Conservation (phyloP, 1,284 basidiomycete genomes). For the Tetrapyrgos nigripes region DNA sequence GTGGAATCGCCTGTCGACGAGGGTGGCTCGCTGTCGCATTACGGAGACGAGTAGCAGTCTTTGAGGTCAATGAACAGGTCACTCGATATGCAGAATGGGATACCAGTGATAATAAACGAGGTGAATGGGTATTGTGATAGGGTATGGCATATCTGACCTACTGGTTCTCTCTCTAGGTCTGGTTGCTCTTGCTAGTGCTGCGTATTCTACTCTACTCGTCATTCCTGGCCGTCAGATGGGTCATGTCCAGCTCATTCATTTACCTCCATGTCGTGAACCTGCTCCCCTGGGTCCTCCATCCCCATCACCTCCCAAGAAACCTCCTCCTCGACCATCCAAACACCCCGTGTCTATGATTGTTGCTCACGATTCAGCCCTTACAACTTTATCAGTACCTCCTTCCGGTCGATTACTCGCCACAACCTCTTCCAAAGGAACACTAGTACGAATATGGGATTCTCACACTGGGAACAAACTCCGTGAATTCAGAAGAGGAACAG, state of each 20-base stretch:
- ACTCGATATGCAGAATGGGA: conserved; percentile 83
- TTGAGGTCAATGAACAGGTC: conserved; percentile 69
- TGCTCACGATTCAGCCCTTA: conserved; percentile 84
- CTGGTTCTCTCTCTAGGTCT: conserved; percentile 61
- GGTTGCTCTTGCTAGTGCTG: conserved; percentile 80
- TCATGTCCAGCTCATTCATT: conserved; percentile 89
- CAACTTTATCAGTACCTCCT: conserved; percentile 78
- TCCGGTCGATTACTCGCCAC: conserved; percentile 87
- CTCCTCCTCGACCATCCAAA: conserved; percentile 61
- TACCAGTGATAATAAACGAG: conserved; percentile 87
- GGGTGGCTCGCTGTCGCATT: conserved; percentile 88
- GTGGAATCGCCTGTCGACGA: conserved; percentile 80
- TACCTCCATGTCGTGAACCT: conserved; percentile 78
- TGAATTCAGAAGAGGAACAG: conserved; percentile 88
- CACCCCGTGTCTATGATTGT: conserved; percentile 83
- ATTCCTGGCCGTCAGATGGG: conserved; percentile 90
- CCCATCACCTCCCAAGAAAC: conserved; percentile 51
- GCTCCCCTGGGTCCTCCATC: conserved; percentile 54
- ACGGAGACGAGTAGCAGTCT: conserved; percentile 80
- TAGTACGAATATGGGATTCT: conserved; percentile 91
- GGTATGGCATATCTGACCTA: not conserved
- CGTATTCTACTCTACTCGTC: conserved; percentile 81
- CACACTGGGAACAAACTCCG: conserved; percentile 76
- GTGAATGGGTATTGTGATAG: conserved; percentile 52
- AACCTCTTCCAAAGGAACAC: conserved; percentile 84